phyloP scores from a whole-genome alignment of 2,329 filamentous ascomycete species.

The Trichoderma cornu-damae region DNA sequence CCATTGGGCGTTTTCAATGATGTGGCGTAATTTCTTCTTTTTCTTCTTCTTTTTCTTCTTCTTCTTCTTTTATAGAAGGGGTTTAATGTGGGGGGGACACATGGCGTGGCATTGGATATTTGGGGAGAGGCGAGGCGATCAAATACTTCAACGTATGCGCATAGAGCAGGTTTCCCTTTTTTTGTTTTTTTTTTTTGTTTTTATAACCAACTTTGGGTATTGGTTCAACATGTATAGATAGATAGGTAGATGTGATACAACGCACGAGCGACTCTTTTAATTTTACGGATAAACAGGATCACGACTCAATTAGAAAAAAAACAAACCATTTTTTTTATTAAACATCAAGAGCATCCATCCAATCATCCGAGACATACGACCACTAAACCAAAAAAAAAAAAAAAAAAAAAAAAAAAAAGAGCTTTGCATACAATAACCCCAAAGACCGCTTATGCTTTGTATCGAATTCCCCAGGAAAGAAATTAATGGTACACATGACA shows the following conservation, averaged over 20 bases:
- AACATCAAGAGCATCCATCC: not conserved
- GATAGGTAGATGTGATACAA: not conserved
- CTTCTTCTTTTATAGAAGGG: not conserved
- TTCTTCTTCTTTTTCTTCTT: not conserved
- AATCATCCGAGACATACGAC: not conserved
- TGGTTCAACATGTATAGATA: constrained; percentile 17
- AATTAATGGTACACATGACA: constrained; percentile 12
- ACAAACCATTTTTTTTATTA: not conserved
- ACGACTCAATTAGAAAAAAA: not conserved
- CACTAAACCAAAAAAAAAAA: too few relatives aligned
- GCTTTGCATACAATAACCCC: constrained; percentile 3
- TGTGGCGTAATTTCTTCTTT: constrained; percentile 24
- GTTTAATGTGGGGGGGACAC: too few relatives aligned
- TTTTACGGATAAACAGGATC: not conserved
- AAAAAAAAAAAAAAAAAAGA: too few relatives aligned
- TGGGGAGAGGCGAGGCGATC: not conserved
- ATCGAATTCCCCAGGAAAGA: not conserved
- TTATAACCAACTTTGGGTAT: not conserved
- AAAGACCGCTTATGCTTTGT: constrained; percentile 19
- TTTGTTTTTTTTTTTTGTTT: constrained; percentile 20
- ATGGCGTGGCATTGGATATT: not conserved
- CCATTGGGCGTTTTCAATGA: constrained; percentile 48
- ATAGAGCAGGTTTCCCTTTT: constrained; percentile 26
- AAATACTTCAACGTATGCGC: constrained; percentile 35
- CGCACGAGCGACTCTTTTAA: constrained; percentile 5